These are phyloP conservation scores for Neoboletus brunneissimus DNA, from an alignment of 768 basidiomycete species.

Conservation along the genomic window DNA sequence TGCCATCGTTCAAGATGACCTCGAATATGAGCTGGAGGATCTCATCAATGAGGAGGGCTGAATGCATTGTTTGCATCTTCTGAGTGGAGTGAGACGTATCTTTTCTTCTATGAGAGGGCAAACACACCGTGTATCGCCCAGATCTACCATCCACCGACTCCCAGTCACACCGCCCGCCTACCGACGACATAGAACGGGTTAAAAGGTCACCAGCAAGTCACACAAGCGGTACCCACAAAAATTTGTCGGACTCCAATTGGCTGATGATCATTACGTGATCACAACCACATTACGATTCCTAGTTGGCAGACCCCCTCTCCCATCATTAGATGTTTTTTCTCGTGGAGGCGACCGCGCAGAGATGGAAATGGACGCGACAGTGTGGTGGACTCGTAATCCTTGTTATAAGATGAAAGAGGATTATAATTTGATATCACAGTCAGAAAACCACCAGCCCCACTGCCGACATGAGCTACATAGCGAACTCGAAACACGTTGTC, in stretches of 20 bases:
- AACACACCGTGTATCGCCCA: conserved; percentile 5
- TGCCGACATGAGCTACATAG: conserved; percentile 12
- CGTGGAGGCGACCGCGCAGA: background rate
- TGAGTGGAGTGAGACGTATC: background rate
- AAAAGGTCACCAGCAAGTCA: background rate
- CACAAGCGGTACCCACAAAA: conserved; percentile 15
- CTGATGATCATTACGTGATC: conserved; percentile 9
- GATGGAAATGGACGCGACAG: background rate
- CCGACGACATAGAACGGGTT: background rate
- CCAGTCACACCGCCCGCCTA: background rate
- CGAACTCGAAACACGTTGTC: background rate
- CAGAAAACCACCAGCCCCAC: too few species aligned
- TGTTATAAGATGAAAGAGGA: background rate
- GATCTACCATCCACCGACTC: background rate
- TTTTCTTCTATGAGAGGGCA: background rate
- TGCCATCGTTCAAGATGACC: conserved; percentile 29
- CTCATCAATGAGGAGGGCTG: conserved; percentile 47
- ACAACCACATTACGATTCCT: background rate
- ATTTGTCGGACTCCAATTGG: conserved; percentile 15
- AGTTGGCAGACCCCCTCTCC: background rate
- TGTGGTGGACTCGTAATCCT: background rate
- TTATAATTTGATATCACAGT: background rate
- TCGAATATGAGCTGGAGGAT: conserved; percentile 44
- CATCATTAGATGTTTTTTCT: background rate
- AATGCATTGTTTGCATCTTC: conserved; percentile 37